Evolutionary conservation across 2,329 filamentous ascomycete genomes (phyloP).

Genomic region (Pseudocercospora crystallina): DNA sequence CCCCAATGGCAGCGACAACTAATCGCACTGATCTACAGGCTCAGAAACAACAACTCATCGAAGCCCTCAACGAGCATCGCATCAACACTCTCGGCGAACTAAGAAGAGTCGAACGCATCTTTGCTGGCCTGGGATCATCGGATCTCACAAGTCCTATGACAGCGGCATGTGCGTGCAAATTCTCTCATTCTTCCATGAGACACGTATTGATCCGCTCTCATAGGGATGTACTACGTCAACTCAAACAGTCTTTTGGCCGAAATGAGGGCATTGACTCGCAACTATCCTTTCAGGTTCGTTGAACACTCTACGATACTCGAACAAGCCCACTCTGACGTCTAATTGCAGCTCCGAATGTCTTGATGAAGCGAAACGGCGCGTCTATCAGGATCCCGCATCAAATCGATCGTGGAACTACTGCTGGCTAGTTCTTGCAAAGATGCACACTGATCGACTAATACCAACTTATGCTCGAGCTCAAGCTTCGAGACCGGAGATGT

Average conservation of each 20-base stretch:
- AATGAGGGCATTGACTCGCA: conserved; percentile 65
- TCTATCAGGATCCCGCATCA: conserved; percentile 63
- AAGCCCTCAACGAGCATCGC: conserved; percentile 64
- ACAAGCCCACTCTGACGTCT: neutral
- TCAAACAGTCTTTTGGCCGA: conserved; percentile 69
- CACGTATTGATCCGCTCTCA: neutral
- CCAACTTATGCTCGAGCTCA: conserved; percentile 61
- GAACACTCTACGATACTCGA: neutral
- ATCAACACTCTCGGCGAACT: conserved; percentile 73
- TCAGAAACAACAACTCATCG: conserved; percentile 58
- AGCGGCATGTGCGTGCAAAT: conserved; percentile 55
- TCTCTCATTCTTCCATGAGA: neutral
- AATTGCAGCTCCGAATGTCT: conserved; percentile 56
- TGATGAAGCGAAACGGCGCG: conserved; percentile 63
- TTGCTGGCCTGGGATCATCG: conserved; percentile 57
- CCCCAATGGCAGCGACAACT: conserved; percentile 13
- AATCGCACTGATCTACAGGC: conserved; percentile 33
- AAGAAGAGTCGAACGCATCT: conserved; percentile 67
- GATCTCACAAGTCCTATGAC: conserved; percentile 68
- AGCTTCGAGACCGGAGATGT: conserved; percentile 66
- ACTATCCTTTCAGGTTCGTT: conserved; percentile 58
- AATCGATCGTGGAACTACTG: conserved; percentile 74
- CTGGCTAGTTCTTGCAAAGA: conserved; percentile 69
- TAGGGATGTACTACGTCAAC: conserved; percentile 65
- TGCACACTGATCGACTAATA: conserved; percentile 62